These are phyloP conservation scores for Xylariaceae sp. DNA, from an alignment of 2,329 filamentous ascomycete species.

Conservation along the genomic window DNA sequence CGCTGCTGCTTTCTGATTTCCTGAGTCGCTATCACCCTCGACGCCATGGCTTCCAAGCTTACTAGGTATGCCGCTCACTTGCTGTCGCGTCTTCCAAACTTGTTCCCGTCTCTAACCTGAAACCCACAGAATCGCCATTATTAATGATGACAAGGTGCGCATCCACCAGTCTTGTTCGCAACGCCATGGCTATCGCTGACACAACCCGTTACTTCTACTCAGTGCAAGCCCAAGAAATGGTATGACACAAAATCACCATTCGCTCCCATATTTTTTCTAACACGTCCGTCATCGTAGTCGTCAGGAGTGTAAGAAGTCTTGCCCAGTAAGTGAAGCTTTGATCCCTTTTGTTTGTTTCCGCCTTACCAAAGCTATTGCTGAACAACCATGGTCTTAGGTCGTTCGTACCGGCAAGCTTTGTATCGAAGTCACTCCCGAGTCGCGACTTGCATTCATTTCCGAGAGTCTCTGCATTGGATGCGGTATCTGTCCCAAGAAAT, in stretches of 20 bases:
- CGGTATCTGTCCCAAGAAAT: constrained; percentile 99
- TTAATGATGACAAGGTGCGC: constrained; percentile 93
- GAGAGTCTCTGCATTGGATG: constrained; percentile 96
- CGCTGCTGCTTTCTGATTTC: no score
- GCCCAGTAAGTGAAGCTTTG: constrained; percentile 38
- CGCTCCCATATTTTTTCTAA: constrained; percentile 5
- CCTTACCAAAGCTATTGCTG: constrained; percentile 7
- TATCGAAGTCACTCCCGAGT: constrained; percentile 86
- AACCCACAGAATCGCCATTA: constrained; percentile 82
- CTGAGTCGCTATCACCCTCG: not conserved
- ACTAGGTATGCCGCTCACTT: constrained; percentile 67
- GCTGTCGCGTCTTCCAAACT: no score
- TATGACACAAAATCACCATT: constrained; percentile 14
- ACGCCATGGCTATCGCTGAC: not conserved
- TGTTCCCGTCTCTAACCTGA: constrained; percentile 11
- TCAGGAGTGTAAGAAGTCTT: constrained; percentile 99
- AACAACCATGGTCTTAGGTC: constrained; percentile 55
- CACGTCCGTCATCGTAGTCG: constrained; percentile 57
- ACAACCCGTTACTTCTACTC: constrained; percentile 19
- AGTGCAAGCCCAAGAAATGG: constrained; percentile 84
- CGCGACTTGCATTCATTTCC: constrained; percentile 97
- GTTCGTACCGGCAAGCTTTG: constrained; percentile 96
- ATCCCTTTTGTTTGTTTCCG: not conserved
- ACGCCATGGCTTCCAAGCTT: constrained; percentile 81
- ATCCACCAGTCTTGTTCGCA: not conserved